A percentile compares a stretch with the other conserved stretches of the same genome.
Conservation (phyloP, 2,329 filamentous ascomycete genomes). For the Elsinoe necatrix region DNA sequence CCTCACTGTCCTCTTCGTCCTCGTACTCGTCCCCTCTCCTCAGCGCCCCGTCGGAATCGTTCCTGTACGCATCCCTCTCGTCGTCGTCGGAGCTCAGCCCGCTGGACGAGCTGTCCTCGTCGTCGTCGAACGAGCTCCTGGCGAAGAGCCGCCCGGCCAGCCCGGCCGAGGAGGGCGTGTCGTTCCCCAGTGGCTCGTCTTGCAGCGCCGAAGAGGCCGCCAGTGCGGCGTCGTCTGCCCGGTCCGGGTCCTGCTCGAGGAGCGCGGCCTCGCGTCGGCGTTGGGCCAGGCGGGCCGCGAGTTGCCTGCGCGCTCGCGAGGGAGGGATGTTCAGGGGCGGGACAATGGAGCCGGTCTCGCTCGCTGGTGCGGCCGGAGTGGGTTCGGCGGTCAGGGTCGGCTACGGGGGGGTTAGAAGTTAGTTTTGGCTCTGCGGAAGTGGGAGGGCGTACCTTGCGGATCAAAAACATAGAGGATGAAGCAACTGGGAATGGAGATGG, state of each 20-base stretch:
- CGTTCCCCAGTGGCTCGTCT: slow-evolving; percentile 21
- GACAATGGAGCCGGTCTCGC: slow-evolving; percentile 23
- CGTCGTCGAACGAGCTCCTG: slow-evolving; percentile 36
- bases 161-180: slow-evolving; percentile 21
- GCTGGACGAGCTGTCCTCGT: slow-evolving; percentile 28
- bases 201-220: slow-evolving; percentile 26
- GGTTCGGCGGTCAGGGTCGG: slow-evolving; percentile 17
- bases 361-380: slow-evolving; percentile 44
- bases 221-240: slow-evolving; percentile 26
- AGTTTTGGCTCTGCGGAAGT: slow-evolving; percentile 6
- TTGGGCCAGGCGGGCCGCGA: slow-evolving; percentile 70
- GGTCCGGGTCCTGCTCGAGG: slow-evolving; percentile 26
- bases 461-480: background rate
- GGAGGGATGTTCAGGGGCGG: slow-evolving; percentile 78
- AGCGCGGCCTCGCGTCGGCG: slow-evolving; percentile 35
- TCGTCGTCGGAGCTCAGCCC: slow-evolving; percentile 28
- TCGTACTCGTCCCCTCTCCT: slow-evolving; percentile 14
- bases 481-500: slow-evolving; percentile 4
- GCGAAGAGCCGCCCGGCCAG: slow-evolving; percentile 11
- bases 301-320: slow-evolving; percentile 74
- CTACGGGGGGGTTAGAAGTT: background rate
- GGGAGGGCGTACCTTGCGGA: slow-evolving; percentile 3
- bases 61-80: slow-evolving; percentile 26
- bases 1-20: slow-evolving; percentile 40
- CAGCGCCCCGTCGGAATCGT: slow-evolving; percentile 18